Conservation (phyloP, 163 green algal genomes). For the Prototheca stagnorum region DNA sequence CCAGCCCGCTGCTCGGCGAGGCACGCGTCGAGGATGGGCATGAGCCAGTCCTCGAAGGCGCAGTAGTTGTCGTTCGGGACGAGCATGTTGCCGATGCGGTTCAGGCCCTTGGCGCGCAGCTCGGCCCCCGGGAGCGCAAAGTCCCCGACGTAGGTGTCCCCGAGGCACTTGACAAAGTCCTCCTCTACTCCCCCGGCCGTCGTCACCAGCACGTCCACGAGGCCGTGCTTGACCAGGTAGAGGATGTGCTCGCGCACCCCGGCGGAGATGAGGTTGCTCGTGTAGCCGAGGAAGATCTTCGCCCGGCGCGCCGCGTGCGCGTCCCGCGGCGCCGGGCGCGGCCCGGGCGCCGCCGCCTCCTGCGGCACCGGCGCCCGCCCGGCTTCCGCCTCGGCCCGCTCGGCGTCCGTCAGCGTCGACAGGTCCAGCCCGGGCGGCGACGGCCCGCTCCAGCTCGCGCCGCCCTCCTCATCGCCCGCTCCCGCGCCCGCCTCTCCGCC, state of each 20-base stretch:
- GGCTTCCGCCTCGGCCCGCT: background rate
- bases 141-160: constrained; percentile 80
- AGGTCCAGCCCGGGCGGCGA: background rate
- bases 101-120: constrained; percentile 69
- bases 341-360: constrained; percentile 23
- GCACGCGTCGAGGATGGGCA: constrained; percentile 88
- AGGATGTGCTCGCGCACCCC: constrained; percentile 60
- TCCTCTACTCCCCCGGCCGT: constrained; percentile 94
- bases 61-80: constrained; percentile 99
- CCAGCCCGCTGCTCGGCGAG: constrained; percentile 68
- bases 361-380: no score
- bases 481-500: background rate
- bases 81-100: constrained; percentile 97
- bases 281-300: constrained; percentile 97
- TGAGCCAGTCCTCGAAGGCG: constrained; percentile 97
- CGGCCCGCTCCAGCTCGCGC: constrained; percentile 34
- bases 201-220: constrained; percentile 92
- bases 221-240: constrained; percentile 69
- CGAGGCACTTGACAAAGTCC: constrained; percentile 98
- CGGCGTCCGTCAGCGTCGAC: background rate
- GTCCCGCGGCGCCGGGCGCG: constrained; percentile 30
- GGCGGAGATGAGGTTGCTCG: constrained; percentile 62
- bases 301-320: no score
- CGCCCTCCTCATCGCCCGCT: background rate
- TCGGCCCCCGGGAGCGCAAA: constrained; percentile 76